Evolutionary conservation across 106 monocot species (phyloP).

Genomic region (Gastrodia elata): DNA sequence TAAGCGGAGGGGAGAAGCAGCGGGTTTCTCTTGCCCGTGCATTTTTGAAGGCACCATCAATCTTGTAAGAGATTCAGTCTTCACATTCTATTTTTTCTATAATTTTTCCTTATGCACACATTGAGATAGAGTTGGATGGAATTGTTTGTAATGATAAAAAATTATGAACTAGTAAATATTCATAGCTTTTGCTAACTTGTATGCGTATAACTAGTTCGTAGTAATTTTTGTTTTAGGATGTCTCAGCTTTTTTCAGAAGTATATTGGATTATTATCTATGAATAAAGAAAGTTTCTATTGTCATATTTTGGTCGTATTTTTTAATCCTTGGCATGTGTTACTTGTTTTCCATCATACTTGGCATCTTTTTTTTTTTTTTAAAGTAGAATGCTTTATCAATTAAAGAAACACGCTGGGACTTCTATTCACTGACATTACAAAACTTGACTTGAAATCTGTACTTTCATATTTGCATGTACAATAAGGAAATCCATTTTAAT

Average conservation of each 20-base stretch:
- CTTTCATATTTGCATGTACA: no score
- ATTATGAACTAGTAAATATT: neutral
- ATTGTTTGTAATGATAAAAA: neutral
- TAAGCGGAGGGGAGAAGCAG: conserved; percentile 98
- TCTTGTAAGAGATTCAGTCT: conserved; percentile 53
- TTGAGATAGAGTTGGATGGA: neutral
- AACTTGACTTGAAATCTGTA: no score
- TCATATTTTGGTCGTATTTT: no score
- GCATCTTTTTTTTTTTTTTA: no score
- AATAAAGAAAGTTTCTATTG: no score
- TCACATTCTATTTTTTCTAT: neutral
- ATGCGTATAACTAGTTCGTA: neutral
- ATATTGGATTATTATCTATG: neutral
- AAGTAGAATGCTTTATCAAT: neutral
- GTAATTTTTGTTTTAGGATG: neutral
- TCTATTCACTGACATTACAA: no score
- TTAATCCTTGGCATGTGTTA: no score
- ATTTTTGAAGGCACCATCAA: conserved; percentile 84
- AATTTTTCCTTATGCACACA: neutral
- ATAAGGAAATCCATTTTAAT: no score
- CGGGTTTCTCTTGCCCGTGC: conserved; percentile 97
- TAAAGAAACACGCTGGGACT: no score
- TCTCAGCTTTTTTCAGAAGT: neutral
- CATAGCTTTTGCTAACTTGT: neutral
- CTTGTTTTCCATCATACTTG: no score